A percentile compares a stretch with the other conserved stretches of the same genome.
Evolutionary conservation across 805 yeast species (phyloP).

Genomic region (Brettanomyces nanus): DNA sequence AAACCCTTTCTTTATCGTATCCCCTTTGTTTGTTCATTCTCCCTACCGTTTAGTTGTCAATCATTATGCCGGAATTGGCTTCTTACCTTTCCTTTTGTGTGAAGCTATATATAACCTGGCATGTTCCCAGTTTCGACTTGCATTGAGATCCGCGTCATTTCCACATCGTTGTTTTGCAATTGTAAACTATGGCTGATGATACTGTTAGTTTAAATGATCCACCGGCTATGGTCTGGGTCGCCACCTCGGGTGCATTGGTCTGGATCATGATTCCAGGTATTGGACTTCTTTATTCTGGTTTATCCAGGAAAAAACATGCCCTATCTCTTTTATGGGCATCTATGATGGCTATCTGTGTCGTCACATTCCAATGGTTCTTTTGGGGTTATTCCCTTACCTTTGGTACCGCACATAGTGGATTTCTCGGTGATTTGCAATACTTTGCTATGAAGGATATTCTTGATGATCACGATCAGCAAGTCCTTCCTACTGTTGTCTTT

Average conservation of each 20-base stretch:
- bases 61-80: too few species aligned
- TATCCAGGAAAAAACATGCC: slow-evolving; percentile 94
- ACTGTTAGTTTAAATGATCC: slow-evolving; percentile 42
- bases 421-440: slow-evolving; percentile 75
- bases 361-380: slow-evolving; percentile 94
- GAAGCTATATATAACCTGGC: too few species aligned
- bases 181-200: too few species aligned
- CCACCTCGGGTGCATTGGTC: slow-evolving; percentile 68
- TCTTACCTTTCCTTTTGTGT: too few species aligned
- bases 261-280: slow-evolving; percentile 98
- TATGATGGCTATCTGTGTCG: slow-evolving; percentile 75
- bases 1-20: too few species aligned
- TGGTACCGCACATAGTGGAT: slow-evolving; percentile 37
- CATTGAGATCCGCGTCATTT: too few species aligned
- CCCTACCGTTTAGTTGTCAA: too few species aligned
- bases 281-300: slow-evolving; percentile 87
- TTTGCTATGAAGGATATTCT: slow-evolving; percentile 81
- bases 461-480: slow-evolving; percentile 55
- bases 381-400: slow-evolving; percentile 95
- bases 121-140: too few species aligned
- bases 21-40: too few species aligned
- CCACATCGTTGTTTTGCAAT: too few species aligned
- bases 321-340: slow-evolving; percentile 90
- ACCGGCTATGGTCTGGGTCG: slow-evolving; percentile 84
- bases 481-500: slow-evolving; percentile 87